Evolutionary conservation across 805 yeast genomes (phyloP).

Genomic region (Metschnikowia cerradonensis): DNA sequence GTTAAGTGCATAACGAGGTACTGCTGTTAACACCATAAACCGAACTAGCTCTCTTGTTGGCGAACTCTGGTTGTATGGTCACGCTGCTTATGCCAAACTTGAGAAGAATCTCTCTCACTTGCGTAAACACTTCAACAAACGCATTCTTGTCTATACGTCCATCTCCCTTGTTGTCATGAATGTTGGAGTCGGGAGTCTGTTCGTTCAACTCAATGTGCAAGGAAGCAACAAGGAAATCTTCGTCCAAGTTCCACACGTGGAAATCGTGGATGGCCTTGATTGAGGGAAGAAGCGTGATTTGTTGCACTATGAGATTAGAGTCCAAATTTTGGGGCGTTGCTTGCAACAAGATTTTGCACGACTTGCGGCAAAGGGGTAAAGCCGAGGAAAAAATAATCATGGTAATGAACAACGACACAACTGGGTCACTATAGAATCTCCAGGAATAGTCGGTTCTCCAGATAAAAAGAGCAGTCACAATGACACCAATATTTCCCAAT

Average conservation of each 20-base stretch:
- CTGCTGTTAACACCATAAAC: conserved; percentile 31
- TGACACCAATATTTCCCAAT: conserved; percentile 91
- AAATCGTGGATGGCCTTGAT: conserved; percentile 88
- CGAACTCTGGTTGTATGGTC: conserved; percentile 94
- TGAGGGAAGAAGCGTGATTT: conserved; percentile 63
- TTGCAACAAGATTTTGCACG: conserved; percentile 84
- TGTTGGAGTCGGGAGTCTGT: conserved; percentile 19
- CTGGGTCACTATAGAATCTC: conserved; percentile 83
- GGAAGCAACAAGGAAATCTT: conserved; percentile 80
- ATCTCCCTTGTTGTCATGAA: conserved; percentile 47
- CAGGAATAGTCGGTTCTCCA: conserved; percentile 92
- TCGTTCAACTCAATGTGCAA: conserved; percentile 70
- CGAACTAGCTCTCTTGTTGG: conserved; percentile 14
- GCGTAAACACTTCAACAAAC: conserved; percentile 66
- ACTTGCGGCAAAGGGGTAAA: conserved; percentile 78
- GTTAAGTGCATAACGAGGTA: conserved; percentile 9
- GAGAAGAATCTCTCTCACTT: conserved; percentile 75
- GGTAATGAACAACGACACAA: conserved; percentile 81
- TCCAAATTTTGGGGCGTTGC: conserved; percentile 87
- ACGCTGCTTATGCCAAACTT: conserved; percentile 86
- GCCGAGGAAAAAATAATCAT: conserved; percentile 87
- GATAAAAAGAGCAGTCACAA: conserved; percentile 80
- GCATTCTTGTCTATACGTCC: conserved; percentile 33
- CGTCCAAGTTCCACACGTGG: conserved; percentile 95
- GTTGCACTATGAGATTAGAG: conserved; percentile 66